These are phyloP conservation scores for Scleromitrula shiraiana DNA, from an alignment of 2,329 filamentous ascomycete genomes.

Conservation along the genomic window DNA sequence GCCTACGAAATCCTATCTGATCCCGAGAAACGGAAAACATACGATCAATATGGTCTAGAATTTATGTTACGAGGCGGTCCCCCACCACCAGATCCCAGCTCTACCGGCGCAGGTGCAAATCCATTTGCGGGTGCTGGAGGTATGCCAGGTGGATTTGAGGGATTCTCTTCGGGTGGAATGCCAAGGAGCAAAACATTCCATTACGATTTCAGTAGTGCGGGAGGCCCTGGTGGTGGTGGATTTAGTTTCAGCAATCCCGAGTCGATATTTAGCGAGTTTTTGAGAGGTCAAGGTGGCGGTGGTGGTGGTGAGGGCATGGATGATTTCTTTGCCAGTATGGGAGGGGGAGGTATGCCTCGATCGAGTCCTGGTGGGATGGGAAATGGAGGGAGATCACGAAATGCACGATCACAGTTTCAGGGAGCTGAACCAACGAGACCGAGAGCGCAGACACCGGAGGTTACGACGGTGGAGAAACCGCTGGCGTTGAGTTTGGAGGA, in stretches of 20 bases:
- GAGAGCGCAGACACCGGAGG: slow-evolving; percentile 61
- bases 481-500: slow-evolving; percentile 80
- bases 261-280: slow-evolving; percentile 78
- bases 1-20: slow-evolving; percentile 98
- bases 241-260: slow-evolving; percentile 81
- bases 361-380: slow-evolving; percentile 40
- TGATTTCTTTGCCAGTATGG: slow-evolving; percentile 40
- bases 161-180: slow-evolving; percentile 40
- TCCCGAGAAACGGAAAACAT: slow-evolving; percentile 90
- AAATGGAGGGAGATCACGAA: slow-evolving; percentile 35
- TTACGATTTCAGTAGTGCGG: slow-evolving; percentile 38
- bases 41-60: slow-evolving; percentile 91
- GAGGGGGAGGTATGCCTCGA: slow-evolving; percentile 16
- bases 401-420: slow-evolving; percentile 30
- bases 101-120: slow-evolving; percentile 44
- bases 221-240: slow-evolving; percentile 42
- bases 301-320: slow-evolving; percentile 38
- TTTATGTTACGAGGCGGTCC: slow-evolving; percentile 78
- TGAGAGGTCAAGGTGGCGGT: slow-evolving; percentile 47
- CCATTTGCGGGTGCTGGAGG: slow-evolving; percentile 52
- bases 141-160: slow-evolving; percentile 46
- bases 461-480: slow-evolving; percentile 82
- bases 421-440: slow-evolving; percentile 33
- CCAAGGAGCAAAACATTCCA: slow-evolving; percentile 43
- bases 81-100: slow-evolving; percentile 52